Evolutionary conservation across 2,329 filamentous ascomycete genomes (phyloP).

Genomic region (Xylariaceae sp.): DNA sequence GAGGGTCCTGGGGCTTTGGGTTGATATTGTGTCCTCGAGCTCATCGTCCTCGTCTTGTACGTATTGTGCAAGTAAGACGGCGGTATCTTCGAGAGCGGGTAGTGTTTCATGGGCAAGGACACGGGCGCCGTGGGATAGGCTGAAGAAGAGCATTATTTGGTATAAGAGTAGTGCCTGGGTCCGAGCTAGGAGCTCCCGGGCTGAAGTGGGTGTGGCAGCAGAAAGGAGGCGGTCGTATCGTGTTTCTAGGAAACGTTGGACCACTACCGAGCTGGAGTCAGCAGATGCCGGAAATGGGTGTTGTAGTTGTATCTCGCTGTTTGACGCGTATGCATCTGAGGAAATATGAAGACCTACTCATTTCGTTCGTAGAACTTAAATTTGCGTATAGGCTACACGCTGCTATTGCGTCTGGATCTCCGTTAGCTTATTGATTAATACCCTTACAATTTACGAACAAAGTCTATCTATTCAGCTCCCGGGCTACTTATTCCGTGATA

Average conservation of each 20-base stretch:
- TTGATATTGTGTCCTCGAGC: neutral
- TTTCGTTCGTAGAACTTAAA: no score
- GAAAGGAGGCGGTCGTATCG: constrained; percentile 13
- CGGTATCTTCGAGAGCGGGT: constrained; percentile 7
- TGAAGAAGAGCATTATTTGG: constrained; percentile 18
- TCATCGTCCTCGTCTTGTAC: constrained; percentile 2
- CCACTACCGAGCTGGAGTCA: no score
- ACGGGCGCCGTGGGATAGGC: constrained; percentile 9
- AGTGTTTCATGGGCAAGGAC: constrained; percentile 8
- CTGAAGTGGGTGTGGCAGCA: constrained; percentile 1
- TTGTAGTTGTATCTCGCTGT: no score
- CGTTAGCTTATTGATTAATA: neutral
- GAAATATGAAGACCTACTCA: no score
- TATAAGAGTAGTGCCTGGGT: constrained; percentile 17
- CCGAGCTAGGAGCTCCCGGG: constrained; percentile 10
- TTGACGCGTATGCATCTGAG: no score
- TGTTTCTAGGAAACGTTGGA: constrained; percentile 12
- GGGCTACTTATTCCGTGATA: neutral
- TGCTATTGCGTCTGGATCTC: constrained; percentile 11
- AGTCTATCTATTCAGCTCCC: neutral
- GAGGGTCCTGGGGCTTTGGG: constrained; percentile 6
- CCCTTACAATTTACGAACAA: neutral
- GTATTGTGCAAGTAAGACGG: constrained; percentile 5
- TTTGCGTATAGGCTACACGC: constrained; percentile 9
- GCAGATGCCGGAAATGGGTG: no score